Evolutionary conservation across 805 yeast species (phyloP).

Genomic region (Candida ulmi): DNA sequence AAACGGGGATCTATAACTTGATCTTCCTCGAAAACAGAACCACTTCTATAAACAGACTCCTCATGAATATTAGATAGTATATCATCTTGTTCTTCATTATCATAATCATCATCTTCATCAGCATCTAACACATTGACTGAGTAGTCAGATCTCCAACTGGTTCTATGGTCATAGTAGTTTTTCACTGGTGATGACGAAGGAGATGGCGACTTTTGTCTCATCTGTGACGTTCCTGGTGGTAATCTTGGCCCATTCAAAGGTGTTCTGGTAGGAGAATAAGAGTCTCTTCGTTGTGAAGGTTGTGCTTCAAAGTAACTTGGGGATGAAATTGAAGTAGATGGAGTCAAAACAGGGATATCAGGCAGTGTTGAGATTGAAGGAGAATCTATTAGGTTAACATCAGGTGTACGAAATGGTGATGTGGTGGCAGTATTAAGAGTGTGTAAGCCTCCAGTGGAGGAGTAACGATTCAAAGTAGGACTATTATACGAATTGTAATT

Average conservation of each 20-base stretch:
- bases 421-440: constrained; percentile 4
- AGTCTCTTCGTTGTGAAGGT: background rate
- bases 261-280: background rate
- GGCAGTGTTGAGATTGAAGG: constrained; percentile 16
- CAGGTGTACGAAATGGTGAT: background rate
- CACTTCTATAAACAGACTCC: too few species aligned
- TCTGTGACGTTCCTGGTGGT: constrained; percentile 8
- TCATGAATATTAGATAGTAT: too few species aligned
- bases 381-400: constrained; percentile 9
- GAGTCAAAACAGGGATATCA: constrained; percentile 17
- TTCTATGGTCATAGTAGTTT: constrained; percentile 22
- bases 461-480: too few species aligned
- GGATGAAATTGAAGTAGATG: constrained; percentile 4
- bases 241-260: constrained; percentile 21
- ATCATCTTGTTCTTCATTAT: background rate
- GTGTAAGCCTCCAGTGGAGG: too few species aligned
- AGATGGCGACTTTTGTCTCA: constrained; percentile 3
- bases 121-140: constrained; percentile 13
- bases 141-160: constrained; percentile 24
- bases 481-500: too few species aligned
- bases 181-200: constrained; percentile 22
- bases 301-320: background rate
- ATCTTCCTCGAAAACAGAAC: too few species aligned
- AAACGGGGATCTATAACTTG: background rate
- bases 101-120: constrained; percentile 6